Evolutionary conservation across 2,329 filamentous ascomycete species (phyloP).

Genomic region (Colletotrichum lupini): DNA sequence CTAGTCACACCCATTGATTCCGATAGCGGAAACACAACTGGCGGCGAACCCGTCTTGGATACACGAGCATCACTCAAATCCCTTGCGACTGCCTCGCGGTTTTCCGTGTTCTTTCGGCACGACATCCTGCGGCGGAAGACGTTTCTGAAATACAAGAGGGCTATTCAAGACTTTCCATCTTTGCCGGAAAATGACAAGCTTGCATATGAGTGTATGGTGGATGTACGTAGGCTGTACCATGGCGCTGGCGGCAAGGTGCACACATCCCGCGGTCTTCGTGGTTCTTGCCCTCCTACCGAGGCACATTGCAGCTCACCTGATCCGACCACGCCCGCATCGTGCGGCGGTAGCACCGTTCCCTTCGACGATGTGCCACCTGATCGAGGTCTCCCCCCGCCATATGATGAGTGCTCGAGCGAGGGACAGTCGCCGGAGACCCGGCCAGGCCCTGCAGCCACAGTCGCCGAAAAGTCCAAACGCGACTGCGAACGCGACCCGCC

Average conservation of each 20-base stretch:
- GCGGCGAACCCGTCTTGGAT: neutral
- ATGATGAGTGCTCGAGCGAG: neutral
- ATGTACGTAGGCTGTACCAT: constrained; percentile 1
- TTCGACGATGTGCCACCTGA: constrained; percentile 1
- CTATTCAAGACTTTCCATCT: neutral
- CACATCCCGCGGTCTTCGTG: neutral
- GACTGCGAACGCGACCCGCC: neutral
- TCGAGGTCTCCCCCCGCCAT: neutral
- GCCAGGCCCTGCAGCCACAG: neutral
- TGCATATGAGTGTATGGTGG: neutral
- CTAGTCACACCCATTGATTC: neutral
- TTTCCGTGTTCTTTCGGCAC: constrained; percentile 20
- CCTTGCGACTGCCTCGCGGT: constrained; percentile 1
- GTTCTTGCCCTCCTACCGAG: neutral
- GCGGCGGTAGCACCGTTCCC: constrained; percentile 10
- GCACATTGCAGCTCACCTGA: neutral
- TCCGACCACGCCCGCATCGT: neutral
- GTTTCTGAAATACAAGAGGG: neutral
- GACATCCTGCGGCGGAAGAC: neutral
- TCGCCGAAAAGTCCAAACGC: neutral
- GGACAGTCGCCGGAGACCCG: neutral
- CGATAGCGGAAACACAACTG: neutral
- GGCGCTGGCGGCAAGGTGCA: constrained; percentile 1
- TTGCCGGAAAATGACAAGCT: neutral
- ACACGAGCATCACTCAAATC: neutral